Conservation (phyloP, 768 basidiomycete genomes). For the Boletellus sp. region DNA sequence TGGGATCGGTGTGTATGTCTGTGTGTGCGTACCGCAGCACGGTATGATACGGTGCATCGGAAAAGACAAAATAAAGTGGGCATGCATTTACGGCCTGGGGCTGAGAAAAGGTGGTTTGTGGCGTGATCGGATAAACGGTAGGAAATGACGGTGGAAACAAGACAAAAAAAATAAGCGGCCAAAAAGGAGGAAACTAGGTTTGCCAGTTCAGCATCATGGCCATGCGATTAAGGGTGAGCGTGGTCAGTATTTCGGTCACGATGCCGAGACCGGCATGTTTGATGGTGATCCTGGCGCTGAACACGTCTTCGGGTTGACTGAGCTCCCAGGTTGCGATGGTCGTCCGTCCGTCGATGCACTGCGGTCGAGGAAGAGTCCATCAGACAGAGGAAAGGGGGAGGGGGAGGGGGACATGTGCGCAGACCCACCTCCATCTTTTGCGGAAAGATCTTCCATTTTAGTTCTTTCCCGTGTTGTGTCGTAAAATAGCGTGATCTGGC, state of each 20-base stretch:
- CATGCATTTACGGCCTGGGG: not conserved
- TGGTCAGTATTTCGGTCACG: slow-evolving; percentile 76
- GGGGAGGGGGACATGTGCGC: not conserved
- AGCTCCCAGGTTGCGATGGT: slow-evolving; percentile 68
- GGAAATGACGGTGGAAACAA: slow-evolving; percentile 5
- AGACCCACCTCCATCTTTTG: slow-evolving; percentile 62
- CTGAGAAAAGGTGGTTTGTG: slow-evolving; percentile 2
- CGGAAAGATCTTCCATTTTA: slow-evolving; percentile 68
- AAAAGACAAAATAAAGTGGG: not conserved
- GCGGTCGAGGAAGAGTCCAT: not conserved
- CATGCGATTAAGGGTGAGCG: slow-evolving; percentile 71
- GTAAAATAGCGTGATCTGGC: slow-evolving; percentile 71
- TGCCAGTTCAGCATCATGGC: slow-evolving; percentile 57
- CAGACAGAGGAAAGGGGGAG: not conserved
- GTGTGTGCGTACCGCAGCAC: no score
- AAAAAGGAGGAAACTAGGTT: not conserved
- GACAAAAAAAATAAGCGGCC: not conserved
- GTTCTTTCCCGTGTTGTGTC: slow-evolving; percentile 62
- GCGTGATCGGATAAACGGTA: slow-evolving; percentile 2
- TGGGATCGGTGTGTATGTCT: not conserved
- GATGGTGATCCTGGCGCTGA: slow-evolving; percentile 58
- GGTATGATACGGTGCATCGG: no score
- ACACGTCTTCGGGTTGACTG: slow-evolving; percentile 51
- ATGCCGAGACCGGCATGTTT: slow-evolving; percentile 53
- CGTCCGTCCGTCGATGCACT: slow-evolving; percentile 66